These are phyloP conservation scores for Gymnopilus junonius DNA, from an alignment of 768 basidiomycete genomes.

Conservation along the genomic window DNA sequence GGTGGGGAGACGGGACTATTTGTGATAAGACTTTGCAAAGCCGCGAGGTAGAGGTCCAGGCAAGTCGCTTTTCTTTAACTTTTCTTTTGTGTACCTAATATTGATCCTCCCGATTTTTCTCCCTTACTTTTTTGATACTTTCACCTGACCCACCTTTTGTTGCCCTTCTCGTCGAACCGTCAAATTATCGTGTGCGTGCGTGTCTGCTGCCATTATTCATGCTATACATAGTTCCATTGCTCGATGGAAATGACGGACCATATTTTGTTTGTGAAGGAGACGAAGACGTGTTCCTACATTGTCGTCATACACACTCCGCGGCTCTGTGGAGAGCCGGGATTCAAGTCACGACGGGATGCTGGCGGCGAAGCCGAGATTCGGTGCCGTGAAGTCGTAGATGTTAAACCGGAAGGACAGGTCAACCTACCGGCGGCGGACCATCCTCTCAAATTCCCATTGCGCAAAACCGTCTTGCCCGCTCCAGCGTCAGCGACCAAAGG, in stretches of 20 bases:
- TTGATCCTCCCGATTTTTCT: slow-evolving; percentile 20
- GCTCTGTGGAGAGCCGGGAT: slow-evolving; percentile 91
- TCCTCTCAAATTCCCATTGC: slow-evolving; percentile 56
- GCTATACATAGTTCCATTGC: slow-evolving; percentile 80
- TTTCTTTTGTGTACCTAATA: slow-evolving; percentile 11
- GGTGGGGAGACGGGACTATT: slow-evolving; percentile 87
- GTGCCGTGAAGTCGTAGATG: slow-evolving; percentile 76
- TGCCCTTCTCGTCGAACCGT: slow-evolving; percentile 21
- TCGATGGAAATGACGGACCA: slow-evolving; percentile 93
- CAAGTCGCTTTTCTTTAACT: slow-evolving; percentile 37
- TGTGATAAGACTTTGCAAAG: slow-evolving; percentile 92
- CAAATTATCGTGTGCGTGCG: slow-evolving; percentile 18
- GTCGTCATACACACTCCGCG: slow-evolving; percentile 95
- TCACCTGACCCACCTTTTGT: slow-evolving; percentile 16
- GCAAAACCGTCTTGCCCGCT: slow-evolving; percentile 52
- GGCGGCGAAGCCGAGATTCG: slow-evolving; percentile 72
- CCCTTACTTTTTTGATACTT: slow-evolving; percentile 9
- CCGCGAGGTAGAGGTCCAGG: slow-evolving; percentile 96
- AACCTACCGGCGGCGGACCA: slow-evolving; percentile 56
- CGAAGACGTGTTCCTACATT: slow-evolving; percentile 93
- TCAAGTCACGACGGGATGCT: slow-evolving; percentile 74
- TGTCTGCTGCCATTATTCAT: slow-evolving; percentile 10
- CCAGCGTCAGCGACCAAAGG: slow-evolving; percentile 29
- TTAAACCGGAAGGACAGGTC: slow-evolving; percentile 28
- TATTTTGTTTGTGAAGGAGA: slow-evolving; percentile 90